Conservation (phyloP, 768 basidiomycete genomes). For the Boletus tomentosulus region DNA sequence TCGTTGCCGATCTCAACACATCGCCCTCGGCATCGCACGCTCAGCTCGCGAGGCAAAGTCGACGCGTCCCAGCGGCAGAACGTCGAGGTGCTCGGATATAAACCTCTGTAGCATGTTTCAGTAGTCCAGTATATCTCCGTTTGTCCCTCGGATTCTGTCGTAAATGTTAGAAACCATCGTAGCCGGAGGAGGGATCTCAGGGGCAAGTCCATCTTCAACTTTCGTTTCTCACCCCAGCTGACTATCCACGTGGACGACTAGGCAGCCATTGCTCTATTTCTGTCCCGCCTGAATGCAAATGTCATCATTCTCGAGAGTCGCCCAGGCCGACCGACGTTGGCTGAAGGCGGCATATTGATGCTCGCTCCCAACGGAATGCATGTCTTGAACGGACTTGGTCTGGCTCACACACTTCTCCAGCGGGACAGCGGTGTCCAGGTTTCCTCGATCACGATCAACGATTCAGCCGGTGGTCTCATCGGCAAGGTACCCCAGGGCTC, state of each 20-base stretch:
- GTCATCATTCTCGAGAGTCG: slow-evolving; percentile 24
- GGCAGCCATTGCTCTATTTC: slow-evolving; percentile 23
- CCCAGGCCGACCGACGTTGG: slow-evolving; percentile 9
- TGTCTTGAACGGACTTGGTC: slow-evolving; percentile 24
- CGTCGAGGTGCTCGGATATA: slow-evolving; percentile 2
- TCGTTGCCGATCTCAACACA: background rate
- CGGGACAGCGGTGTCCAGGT: slow-evolving; percentile 16
- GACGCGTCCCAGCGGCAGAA: slow-evolving; percentile 22
- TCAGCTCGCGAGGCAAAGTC: background rate
- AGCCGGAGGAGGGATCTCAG: slow-evolving; percentile 27
- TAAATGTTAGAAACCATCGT: slow-evolving; percentile 26
- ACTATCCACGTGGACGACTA: background rate
- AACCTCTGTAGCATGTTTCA: background rate
- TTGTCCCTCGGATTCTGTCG: background rate
- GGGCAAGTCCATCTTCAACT: slow-evolving; percentile 15
- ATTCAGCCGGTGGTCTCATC: slow-evolving; percentile 18
- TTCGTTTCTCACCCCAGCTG: background rate
- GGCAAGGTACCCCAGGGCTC: slow-evolving; percentile 27
- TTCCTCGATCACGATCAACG: slow-evolving; percentile 20
- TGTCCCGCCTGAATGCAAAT: slow-evolving; percentile 17
- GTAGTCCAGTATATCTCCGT: background rate
- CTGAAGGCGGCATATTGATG: slow-evolving; percentile 27
- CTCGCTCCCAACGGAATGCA: slow-evolving; percentile 29
- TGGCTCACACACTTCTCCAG: slow-evolving; percentile 22
- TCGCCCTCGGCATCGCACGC: background rate